Percentiles rank a stretch among this genome's conserved stretches.
phyloP scores from a whole-genome alignment of 148 eudicot species.

The Bassia scoparia region DNA sequence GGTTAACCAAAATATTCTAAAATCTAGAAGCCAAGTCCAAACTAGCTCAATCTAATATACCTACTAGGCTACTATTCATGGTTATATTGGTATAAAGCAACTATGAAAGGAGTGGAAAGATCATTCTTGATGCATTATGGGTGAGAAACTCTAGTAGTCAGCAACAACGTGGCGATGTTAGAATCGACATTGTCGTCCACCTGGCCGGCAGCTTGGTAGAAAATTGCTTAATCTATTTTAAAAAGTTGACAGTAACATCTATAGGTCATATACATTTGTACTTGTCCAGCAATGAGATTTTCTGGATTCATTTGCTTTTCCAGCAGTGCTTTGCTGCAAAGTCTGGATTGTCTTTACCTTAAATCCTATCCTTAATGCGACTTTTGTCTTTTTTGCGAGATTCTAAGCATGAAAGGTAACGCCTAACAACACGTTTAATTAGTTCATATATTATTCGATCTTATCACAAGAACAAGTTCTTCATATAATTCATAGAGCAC shows the following conservation, averaged over 20 bases:
- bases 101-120: not conserved
- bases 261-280: constrained; percentile 11
- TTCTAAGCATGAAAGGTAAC: not conserved
- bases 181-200: not conserved
- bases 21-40: not conserved
- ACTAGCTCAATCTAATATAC: not conserved
- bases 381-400: not conserved
- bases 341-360: not conserved
- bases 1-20: not conserved
- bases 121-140: not conserved
- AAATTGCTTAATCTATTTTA: not conserved
- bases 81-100: constrained; percentile 17
- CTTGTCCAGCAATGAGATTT: constrained; percentile 19
- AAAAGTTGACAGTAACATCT: constrained; percentile 12
- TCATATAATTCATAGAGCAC: no score
- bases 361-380: not conserved
- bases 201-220: constrained; percentile 6
- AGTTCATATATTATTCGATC: no score
- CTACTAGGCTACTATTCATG: constrained; percentile 1
- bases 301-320: not conserved
- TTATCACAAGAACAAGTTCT: not conserved
- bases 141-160: not conserved
- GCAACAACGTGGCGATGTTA: not conserved
- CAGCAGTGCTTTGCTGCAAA: not conserved
- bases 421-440: not conserved